Evolutionary conservation across 768 basidiomycete genomes (phyloP).

Genomic region (Clitopilus hobsonii): DNA sequence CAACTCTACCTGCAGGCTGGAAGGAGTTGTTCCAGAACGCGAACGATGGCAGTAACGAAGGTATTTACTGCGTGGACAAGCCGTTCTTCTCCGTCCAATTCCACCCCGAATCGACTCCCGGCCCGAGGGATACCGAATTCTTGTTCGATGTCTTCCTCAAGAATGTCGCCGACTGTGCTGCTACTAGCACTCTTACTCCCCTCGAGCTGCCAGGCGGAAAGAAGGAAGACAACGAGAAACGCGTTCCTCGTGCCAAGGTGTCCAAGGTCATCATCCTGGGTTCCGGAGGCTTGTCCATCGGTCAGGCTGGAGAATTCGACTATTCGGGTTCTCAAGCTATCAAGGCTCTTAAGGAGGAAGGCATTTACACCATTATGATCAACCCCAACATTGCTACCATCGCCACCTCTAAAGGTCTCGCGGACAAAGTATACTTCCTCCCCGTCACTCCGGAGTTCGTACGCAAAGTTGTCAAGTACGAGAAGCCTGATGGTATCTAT

Average conservation of each 20-base stretch:
- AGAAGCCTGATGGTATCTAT: conserved; percentile 98
- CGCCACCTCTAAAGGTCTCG: conserved; percentile 93
- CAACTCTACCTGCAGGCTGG: conserved; percentile 80
- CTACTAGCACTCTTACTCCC: conserved; percentile 47
- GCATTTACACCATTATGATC: conserved; percentile 97
- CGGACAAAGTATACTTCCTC: conserved; percentile 99
- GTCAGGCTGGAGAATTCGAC: conserved; percentile 99
- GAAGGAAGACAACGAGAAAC: conserved; percentile 77
- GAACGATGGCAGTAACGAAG: conserved; percentile 97
- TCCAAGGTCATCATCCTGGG: conserved; percentile 95
- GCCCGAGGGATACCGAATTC: conserved; percentile 97
- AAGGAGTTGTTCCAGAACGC: conserved; percentile 94
- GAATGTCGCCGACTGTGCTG: conserved; percentile 72
- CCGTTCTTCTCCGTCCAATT: conserved; percentile 99
- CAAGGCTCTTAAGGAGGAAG: conserved; percentile 98
- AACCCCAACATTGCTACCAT: conserved; percentile 99
- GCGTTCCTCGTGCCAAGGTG: conserved; percentile 68
- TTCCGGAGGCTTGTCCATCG: conserved; percentile 96
- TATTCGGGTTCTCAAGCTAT: conserved; percentile 99
- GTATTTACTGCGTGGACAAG: conserved; percentile 87
- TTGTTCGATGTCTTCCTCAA: conserved; percentile 96
- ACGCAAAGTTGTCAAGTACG: conserved; percentile 96
- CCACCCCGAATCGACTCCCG: conserved; percentile 96
- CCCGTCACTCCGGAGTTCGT: conserved; percentile 98
- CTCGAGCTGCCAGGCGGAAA: conserved; percentile 75